These are phyloP conservation scores for Platanthera zijinensis DNA, from an alignment of 106 monocot species.

Conservation along the genomic window DNA sequence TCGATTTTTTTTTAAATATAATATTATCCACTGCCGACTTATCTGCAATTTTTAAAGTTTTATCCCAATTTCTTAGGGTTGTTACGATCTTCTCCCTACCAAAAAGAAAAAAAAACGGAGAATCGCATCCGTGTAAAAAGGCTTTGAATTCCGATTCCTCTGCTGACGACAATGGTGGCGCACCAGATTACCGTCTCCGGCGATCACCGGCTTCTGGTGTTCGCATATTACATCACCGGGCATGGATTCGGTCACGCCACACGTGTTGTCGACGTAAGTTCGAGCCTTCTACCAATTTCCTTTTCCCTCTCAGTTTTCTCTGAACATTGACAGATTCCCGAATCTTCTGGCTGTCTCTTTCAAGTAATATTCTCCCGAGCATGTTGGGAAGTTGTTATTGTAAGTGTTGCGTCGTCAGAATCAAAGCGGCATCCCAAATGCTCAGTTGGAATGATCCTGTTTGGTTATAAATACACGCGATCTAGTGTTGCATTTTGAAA, in stretches of 20 bases:
- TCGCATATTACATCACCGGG: slow-evolving; percentile 26
- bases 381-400: neutral
- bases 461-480: neutral
- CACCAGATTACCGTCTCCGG: neutral
- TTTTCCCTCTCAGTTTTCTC: neutral
- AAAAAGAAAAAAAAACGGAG: no score
- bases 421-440: neutral
- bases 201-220: slow-evolving; percentile 1
- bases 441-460: neutral
- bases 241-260: slow-evolving; percentile 29
- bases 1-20: no score
- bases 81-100: no score
- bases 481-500: neutral
- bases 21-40: no score
- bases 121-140: no score
- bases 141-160: no score
- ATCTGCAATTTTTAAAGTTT: no score
- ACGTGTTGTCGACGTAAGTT: slow-evolving; percentile 13
- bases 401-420: neutral
- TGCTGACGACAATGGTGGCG: neutral
- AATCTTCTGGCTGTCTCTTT: no score
- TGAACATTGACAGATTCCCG: neutral
- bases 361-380: neutral
- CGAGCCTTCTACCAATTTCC: neutral
- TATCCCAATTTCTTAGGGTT: no score